phyloP scores from a whole-genome alignment of 2,329 filamentous ascomycete genomes.

The Emmonsiellopsis sp. region DNA sequence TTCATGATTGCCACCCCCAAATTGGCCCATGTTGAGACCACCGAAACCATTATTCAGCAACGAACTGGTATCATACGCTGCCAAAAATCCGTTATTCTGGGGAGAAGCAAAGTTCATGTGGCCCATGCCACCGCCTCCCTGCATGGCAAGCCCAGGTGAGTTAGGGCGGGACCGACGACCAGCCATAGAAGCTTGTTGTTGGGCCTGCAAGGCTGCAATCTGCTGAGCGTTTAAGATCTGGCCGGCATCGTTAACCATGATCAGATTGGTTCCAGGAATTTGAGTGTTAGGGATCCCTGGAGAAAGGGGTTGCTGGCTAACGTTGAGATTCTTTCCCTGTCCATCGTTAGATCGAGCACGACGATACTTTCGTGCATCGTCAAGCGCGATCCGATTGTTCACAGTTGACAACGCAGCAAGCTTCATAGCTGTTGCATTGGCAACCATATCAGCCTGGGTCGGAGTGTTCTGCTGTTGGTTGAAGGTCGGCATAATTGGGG shows the following conservation, averaged over 20 bases:
- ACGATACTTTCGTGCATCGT: constrained; percentile 94
- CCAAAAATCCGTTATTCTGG: constrained; percentile 88
- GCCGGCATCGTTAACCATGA: constrained; percentile 92
- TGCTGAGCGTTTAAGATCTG: constrained; percentile 81
- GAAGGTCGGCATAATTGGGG: constrained; percentile 87
- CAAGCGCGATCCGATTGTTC: constrained; percentile 93
- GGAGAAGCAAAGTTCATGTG: constrained; percentile 70
- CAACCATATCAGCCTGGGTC: constrained; percentile 91
- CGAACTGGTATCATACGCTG: constrained; percentile 72
- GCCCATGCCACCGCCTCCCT: constrained; percentile 42
- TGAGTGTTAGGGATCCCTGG: constrained; percentile 55
- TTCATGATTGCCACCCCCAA: constrained; percentile 63
- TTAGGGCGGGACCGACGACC: constrained; percentile 66
- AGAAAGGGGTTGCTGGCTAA: constrained; percentile 54
- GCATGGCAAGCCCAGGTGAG: constrained; percentile 80
- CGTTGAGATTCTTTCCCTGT: constrained; percentile 32
- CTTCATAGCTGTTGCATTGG: constrained; percentile 98
- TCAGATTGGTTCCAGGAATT: constrained; percentile 65
- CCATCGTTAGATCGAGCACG: constrained; percentile 83
- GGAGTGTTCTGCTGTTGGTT: constrained; percentile 42
- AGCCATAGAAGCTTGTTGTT: constrained; percentile 48
- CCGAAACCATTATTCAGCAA: constrained; percentile 63
- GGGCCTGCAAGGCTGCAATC: constrained; percentile 68
- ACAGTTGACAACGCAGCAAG: constrained; percentile 92
- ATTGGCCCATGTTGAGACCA: constrained; percentile 61